Base-by-base conservation (phyloP, 2,329 filamentous ascomycete species). In the Aureobasidium vineae region DNA sequence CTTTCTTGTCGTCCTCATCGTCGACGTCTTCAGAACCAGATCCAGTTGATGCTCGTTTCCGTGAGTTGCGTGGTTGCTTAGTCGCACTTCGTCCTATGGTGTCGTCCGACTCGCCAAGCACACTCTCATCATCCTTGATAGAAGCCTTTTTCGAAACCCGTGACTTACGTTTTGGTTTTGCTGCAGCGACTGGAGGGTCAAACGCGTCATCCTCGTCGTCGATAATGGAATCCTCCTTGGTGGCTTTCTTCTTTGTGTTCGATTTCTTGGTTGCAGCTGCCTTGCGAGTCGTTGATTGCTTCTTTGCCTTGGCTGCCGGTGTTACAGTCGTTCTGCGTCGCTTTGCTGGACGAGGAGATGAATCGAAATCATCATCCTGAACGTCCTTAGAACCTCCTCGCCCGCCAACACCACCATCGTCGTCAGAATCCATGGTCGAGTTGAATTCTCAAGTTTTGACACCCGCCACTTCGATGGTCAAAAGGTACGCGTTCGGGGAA, bases 291-390 rank as follows among this genome's bases (percentile, higher is more conserved):
- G 41, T 21, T 15, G 69, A 63, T 43, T 67, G 69, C 7, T 69
- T 69, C 28, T 67, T 68, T 47, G 70, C 68, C 47, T 72, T 70
- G 36, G 71, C 68, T 26, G 66, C 69, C 31, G 68, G 68, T 15
- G 69, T 38, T 43, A 52, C 60, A 26, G 59, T 49, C 4, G 49
- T 63, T 53, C 49, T 66, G n/a, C 71, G 70, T 60, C 70, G 68
- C 70, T 77, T 77, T 23, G 71, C 68, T 6, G 74, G 73, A 47
- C 75, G 68, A n/a, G 73, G 71, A 36, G 75, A 76, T 31, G 71
- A 59, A 31, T 72, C 72, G 60, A 76, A 76, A 4, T 65, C 68
- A 57, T 68, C 71, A 21, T 67, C 66, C 15, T 53, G 49, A 19
- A 23, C 23, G 7, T 38, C 47, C 1, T 45, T 10, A 15, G 11